Percentiles rank a stretch among this genome's conserved stretches.
Evolutionary conservation across 495 filamentous ascomycete species (phyloP).

Genomic region (Penicillium cinerascens): DNA sequence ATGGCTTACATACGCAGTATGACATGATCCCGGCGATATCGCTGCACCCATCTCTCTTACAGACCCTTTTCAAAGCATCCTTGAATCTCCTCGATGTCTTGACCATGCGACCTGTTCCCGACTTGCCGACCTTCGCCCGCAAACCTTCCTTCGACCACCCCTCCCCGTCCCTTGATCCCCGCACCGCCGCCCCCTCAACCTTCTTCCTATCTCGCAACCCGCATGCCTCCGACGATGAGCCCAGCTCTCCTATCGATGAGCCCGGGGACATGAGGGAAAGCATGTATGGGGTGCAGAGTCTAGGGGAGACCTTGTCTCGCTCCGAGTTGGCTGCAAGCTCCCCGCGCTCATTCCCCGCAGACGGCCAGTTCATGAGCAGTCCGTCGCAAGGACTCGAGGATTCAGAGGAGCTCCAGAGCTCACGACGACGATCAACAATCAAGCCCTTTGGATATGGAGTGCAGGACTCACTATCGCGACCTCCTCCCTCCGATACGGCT

Average conservation of each 20-base stretch:
- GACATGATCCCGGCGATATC: slow-evolving; percentile 10
- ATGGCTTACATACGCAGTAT: slow-evolving; percentile 24
- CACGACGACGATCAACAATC: slow-evolving; percentile 34
- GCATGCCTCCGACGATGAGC: slow-evolving; percentile 24
- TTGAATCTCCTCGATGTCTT: slow-evolving; percentile 9
- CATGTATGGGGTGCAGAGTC: slow-evolving; percentile 62
- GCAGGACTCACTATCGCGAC: slow-evolving; percentile 23
- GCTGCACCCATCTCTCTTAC: background rate
- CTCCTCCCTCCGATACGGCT: slow-evolving; percentile 20
- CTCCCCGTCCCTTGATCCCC: slow-evolving; percentile 40
- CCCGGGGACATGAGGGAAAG: slow-evolving; percentile 32
- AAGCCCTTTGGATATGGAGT: slow-evolving; percentile 24
- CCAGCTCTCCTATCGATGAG: slow-evolving; percentile 24
- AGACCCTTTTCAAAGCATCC: background rate
- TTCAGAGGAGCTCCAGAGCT: slow-evolving; percentile 20
- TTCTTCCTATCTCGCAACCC: slow-evolving; percentile 45
- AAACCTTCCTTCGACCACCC: slow-evolving; percentile 33
- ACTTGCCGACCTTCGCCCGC: slow-evolving; percentile 27
- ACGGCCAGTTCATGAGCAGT: slow-evolving; percentile 3
- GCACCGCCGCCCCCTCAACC: slow-evolving; percentile 38
- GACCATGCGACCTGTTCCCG: slow-evolving; percentile 42
- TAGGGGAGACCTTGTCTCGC: slow-evolving; percentile 51
- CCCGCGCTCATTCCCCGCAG: slow-evolving; percentile 5
- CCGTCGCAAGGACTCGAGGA: slow-evolving; percentile 28
- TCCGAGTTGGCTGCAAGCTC: slow-evolving; percentile 13